Base-by-base conservation (phyloP, 2,329 filamentous ascomycete genomes). In the Apiospora malaysiana region DNA sequence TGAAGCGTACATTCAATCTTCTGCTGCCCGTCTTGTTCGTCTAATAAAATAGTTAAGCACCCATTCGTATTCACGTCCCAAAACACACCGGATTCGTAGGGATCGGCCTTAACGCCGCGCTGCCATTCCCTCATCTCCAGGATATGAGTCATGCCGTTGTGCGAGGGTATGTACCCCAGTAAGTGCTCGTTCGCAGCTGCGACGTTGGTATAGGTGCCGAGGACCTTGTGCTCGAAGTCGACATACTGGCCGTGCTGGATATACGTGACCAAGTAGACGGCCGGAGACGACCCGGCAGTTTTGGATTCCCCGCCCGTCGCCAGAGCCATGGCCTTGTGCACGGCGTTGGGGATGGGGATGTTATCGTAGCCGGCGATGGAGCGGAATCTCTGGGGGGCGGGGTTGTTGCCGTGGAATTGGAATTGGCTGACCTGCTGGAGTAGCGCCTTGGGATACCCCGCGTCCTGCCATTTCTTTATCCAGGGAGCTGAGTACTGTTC, bases 351-450 rank as follows among this genome's bases (percentile, higher is more conserved):
- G 6, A 63, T 63, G 56, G 56, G 56, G 32, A 63, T 63, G 0
- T 63, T 63, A 21, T 40, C 56, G 32, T 23, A 8, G 21, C 32
- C 56, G 56, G 56, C 56, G 27, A 63, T 63, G 32, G 32, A 27
- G 56, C 56, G 18, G 32, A 10, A 1, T 0, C 32, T 7, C 18
- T 32, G 40, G 8, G 56, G 32, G 32, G 56, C 32, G 32, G 56
- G 32, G 9, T 21, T 40, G 18, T n/a, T n/a, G 27, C n/a, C n/a
- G n/a, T n/a, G n/a, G n/a, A n/a, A n/a, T n/a, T 21, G 56, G 56
- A 40, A 63, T 14, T 63, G 27, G 56, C 56, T 63, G 56, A 63
- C 56, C 32, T 63, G 27, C 32, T 40, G 56, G 56, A 63, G 56
- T 21, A 63, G 56, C 32, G 27, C 56, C 21, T 63, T 63, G 18